phyloP scores from a whole-genome alignment of 176 grass and related monocot species.

The Hyparrhenia diplandra region DNA sequence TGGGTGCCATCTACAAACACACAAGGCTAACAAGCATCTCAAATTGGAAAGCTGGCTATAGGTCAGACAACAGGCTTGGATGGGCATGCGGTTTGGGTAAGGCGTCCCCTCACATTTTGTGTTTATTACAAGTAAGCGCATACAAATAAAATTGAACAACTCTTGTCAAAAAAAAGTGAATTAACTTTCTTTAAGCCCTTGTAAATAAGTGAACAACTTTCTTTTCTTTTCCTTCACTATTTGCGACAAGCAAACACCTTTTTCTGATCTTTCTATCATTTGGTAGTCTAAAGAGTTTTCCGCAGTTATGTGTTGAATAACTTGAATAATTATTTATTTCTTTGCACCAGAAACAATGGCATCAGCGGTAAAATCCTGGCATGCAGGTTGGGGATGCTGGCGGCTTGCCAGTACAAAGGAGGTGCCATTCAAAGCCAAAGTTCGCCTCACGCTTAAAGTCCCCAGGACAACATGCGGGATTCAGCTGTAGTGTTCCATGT shows the following conservation, averaged over 20 bases:
- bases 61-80: slow-evolving; percentile 57
- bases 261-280: background rate
- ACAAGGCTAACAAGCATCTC: slow-evolving; percentile 60
- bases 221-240: background rate
- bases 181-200: too few relatives aligned
- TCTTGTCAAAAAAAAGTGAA: too few relatives aligned
- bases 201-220: background rate
- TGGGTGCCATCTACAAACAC: slow-evolving; percentile 85
- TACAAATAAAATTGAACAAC: too few relatives aligned
- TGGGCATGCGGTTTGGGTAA: slow-evolving; percentile 90
- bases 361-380: slow-evolving; percentile 19
- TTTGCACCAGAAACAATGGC: background rate
- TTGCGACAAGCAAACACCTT: background rate
- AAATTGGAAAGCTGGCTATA: slow-evolving; percentile 97
- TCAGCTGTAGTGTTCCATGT: slow-evolving; percentile 63
- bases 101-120: background rate
- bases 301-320: background rate
- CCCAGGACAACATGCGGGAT: slow-evolving; percentile 50
- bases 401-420: slow-evolving; percentile 65
- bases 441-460: slow-evolving; percentile 68
- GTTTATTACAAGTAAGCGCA: background rate
- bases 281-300: background rate
- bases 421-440: slow-evolving; percentile 65
- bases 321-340: background rate
- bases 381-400: slow-evolving; percentile 71